Evolutionary conservation across 176 grass and related monocot genomes (phyloP).

Genomic region (Hsuehochloa calcarea): DNA sequence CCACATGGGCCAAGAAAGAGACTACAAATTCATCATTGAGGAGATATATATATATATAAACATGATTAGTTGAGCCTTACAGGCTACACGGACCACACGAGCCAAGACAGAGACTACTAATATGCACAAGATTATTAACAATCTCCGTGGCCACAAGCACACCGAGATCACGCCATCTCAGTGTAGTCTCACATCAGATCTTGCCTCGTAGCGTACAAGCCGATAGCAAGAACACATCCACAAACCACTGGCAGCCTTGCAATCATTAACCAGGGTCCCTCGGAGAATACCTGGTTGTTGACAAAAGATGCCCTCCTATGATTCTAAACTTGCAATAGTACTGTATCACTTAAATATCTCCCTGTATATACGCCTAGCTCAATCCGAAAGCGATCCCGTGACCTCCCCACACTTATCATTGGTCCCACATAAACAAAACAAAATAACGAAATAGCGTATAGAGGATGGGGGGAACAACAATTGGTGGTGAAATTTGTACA

Average conservation of each 20-base stretch:
- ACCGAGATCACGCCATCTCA: neutral
- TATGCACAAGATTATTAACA: too few species aligned
- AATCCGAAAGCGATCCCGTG: constrained; percentile 30
- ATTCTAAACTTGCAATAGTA: constrained; percentile 14
- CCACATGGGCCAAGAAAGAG: too few species aligned
- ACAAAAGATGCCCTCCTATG: constrained; percentile 29
- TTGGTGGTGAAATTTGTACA: constrained; percentile 40
- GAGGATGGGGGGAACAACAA: neutral
- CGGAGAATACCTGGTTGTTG: neutral
- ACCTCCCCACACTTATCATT: neutral
- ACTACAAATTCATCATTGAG: too few species aligned
- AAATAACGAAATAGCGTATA: neutral
- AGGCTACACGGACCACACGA: too few species aligned
- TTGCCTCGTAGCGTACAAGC: neutral
- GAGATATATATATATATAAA: too few species aligned
- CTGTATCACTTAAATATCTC: constrained; percentile 28
- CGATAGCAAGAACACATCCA: neutral
- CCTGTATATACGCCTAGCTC: neutral
- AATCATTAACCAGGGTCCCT: constrained; percentile 11
- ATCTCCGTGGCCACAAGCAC: neutral
- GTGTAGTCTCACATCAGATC: neutral
- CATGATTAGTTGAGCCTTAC: too few species aligned
- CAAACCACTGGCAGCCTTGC: neutral
- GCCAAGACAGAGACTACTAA: too few species aligned
- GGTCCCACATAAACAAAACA: neutral